Conservation (phyloP, 257 asterid species). For the Jacaranda mimosifolia region DNA sequence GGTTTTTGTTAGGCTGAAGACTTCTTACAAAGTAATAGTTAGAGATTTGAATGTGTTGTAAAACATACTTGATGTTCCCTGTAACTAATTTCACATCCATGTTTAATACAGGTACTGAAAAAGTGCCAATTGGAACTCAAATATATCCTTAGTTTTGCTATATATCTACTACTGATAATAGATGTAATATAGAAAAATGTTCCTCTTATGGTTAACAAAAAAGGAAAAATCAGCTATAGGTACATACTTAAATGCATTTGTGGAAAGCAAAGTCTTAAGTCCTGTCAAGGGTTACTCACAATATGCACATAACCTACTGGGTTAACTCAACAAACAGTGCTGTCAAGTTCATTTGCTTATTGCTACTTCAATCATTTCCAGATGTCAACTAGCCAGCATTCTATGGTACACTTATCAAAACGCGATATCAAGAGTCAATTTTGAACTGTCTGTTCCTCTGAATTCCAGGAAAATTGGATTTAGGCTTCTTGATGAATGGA, state of each 20-base stretch:
- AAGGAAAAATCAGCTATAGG: no score
- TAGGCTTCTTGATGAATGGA: slow-evolving; percentile 22
- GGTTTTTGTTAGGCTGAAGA: slow-evolving; percentile 51
- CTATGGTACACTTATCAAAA: slow-evolving; percentile 33
- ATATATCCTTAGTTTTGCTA: no score
- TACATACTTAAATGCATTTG: no score
- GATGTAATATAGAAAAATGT: not conserved
- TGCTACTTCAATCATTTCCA: no score
- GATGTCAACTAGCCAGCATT: slow-evolving; percentile 24
- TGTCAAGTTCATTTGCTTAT: no score
- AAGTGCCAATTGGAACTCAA: slow-evolving; percentile 5
- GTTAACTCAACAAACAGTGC: no score
- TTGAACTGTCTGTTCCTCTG: slow-evolving; percentile 14
- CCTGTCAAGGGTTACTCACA: no score
- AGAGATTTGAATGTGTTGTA: slow-evolving; percentile 40
- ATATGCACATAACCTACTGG: no score
- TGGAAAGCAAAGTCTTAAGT: no score
- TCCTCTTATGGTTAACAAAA: no score
- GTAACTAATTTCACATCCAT: slow-evolving; percentile 40
- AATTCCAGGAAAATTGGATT: slow-evolving; percentile 27
- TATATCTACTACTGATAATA: not conserved
- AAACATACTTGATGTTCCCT: slow-evolving; percentile 30
- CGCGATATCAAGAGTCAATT: slow-evolving; percentile 17
- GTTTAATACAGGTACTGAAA: slow-evolving; percentile 30
- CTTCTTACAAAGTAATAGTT: slow-evolving; percentile 36